Evolutionary conservation across 257 asterid genomes (phyloP).

Genomic region (Eucommia ulmoides): DNA sequence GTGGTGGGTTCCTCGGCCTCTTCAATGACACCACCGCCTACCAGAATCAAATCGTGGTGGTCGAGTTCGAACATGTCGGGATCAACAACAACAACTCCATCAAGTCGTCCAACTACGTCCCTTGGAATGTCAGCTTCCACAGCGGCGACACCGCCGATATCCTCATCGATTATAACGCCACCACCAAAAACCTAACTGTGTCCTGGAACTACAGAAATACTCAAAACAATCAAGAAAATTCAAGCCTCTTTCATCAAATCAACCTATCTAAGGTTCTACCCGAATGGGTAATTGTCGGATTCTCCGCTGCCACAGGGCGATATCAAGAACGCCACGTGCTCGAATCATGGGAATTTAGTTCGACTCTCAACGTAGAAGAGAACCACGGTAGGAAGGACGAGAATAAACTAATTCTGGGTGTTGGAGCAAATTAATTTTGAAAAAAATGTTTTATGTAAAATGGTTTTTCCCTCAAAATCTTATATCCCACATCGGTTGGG

Average conservation of each 20-base stretch:
- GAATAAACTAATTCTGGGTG: slow-evolving; percentile 12
- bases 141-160: slow-evolving; percentile 13
- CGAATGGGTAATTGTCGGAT: slow-evolving; percentile 17
- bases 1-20: slow-evolving; percentile 30
- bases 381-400: not conserved
- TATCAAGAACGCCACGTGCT: slow-evolving; percentile 12
- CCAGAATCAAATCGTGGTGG: slow-evolving; percentile 11
- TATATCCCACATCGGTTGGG: too few relatives aligned
- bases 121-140: slow-evolving; percentile 24
- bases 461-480: too few relatives aligned
- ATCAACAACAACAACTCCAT: slow-evolving; percentile 24
- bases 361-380: slow-evolving; percentile 12
- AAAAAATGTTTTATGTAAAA: too few relatives aligned
- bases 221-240: too few relatives aligned
- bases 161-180: slow-evolving; percentile 20
- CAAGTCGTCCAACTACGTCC: slow-evolving; percentile 8
- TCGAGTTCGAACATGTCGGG: slow-evolving; percentile 32
- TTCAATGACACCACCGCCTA: slow-evolving; percentile 16
- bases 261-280: slow-evolving; percentile 21
- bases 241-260: slow-evolving; percentile 7
- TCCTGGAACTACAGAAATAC: too few relatives aligned
- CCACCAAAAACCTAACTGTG: slow-evolving; percentile 19
- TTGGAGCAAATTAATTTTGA: too few relatives aligned
- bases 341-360: too few relatives aligned
- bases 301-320: slow-evolving; percentile 29